Evolutionary conservation across 1,284 basidiomycete genomes (phyloP), one percentile per base, ranked within the genome.

Genomic region (Mycena sp.): DNA sequence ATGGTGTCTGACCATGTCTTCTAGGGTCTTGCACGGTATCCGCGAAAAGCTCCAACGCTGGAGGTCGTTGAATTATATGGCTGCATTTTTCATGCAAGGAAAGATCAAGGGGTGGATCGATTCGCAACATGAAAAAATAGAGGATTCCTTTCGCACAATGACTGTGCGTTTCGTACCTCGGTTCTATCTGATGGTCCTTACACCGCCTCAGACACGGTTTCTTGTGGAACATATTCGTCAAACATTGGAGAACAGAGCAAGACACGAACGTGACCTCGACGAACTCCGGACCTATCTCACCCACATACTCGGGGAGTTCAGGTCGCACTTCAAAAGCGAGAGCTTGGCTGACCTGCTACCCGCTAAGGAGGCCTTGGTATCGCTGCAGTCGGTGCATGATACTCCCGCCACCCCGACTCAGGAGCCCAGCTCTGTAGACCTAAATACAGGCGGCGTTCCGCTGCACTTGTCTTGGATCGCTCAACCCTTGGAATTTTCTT

Each of bases 61-160:
- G 10, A 6, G 14, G 17, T 28, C 38, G 3, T 19, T 41, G n/a
- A 53, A 29, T 7, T 6, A 5, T 14, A 6, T 41, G 4, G 7
- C 10, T 41, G 21, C 51, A 10, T 26, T 41, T n/a, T 19, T 19
- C 6, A 17, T 41, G 38, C 51, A 53, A n/a, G 51, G 26, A 29
- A 38, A 53, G n/a, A 53, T 53, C 16, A 12, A 43, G 38, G 26
- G 16, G n/a, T 53, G 51, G 51, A 53, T 53, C 26, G 26, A 41
- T 21, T 41, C 11, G 17, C 51, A 53, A 30, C 26, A 53, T 21
- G 17, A 53, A 41, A 29, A 25, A 6, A 53, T 53, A 28, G 51
- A 43, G 9, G 51, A 53, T 14, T 14, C 38, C 2, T 53, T 41
- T 43, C 51, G 38, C 23, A 30, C 37, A 10, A 41, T 53, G 51